phyloP scores from a whole-genome alignment of 371 early-diverging fungal species.

The Parasitella parasitica region DNA sequence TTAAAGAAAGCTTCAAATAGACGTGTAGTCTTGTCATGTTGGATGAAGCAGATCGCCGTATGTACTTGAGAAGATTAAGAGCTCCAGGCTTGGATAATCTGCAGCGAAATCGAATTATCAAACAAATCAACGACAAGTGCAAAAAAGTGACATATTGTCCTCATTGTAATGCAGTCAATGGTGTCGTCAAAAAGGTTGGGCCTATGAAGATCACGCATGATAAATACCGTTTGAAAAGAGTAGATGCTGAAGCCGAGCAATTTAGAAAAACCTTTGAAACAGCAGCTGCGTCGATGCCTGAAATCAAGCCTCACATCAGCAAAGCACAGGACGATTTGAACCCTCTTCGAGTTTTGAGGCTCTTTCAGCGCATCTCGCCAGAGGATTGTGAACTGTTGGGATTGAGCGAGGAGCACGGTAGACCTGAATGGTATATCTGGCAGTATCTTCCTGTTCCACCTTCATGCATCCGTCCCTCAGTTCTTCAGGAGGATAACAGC shows the following conservation, averaged over 20 bases:
- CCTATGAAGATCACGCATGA: constrained; percentile 97
- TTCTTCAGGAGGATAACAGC: constrained; percentile 88
- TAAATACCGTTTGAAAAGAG: constrained; percentile 81
- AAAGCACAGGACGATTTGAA: constrained; percentile 96
- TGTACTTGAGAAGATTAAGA: constrained; percentile 71
- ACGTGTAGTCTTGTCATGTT: constrained; percentile 87
- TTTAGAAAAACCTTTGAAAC: constrained; percentile 74
- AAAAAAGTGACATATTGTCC: constrained; percentile 90
- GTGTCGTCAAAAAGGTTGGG: constrained; percentile 93
- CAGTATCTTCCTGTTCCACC: constrained; percentile 97
- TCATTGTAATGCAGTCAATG: constrained; percentile 87
- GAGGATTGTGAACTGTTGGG: constrained; percentile 98
- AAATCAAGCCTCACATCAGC: constrained; percentile 70
- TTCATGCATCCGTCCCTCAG: constrained; percentile 96
- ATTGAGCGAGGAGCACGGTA: constrained; percentile 78
- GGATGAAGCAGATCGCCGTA: constrained; percentile 78
- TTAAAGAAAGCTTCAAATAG: constrained; percentile 51
- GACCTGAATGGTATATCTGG: constrained; percentile 95
- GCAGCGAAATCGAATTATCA: constrained; percentile 74
- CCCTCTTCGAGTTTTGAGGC: constrained; percentile 82
- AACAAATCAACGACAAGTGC: constrained; percentile 83
- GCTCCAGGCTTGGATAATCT: constrained; percentile 82
- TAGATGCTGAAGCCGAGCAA: constrained; percentile 72
- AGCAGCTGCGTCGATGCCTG: constrained; percentile 73
- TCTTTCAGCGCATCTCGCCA: constrained; percentile 86